Conservation (phyloP, 1,284 basidiomycete genomes). For the Termitomyces sp. region DNA sequence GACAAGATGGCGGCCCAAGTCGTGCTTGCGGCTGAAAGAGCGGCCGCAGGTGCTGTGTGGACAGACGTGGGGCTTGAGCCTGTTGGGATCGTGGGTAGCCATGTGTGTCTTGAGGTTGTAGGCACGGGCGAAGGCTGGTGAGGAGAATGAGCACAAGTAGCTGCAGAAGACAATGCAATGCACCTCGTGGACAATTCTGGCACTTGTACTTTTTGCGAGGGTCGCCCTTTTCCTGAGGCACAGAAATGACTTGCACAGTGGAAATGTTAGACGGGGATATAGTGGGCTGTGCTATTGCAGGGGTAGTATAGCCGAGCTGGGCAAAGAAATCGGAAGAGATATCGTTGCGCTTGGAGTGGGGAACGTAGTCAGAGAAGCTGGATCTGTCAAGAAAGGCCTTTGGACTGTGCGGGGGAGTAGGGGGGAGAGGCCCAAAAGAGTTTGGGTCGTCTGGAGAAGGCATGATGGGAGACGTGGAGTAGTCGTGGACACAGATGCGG, state of each 20-base stretch:
- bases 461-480: conserved; percentile 23
- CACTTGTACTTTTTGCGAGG: conserved; percentile 75
- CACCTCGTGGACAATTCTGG: conserved; percentile 65
- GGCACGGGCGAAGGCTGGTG: conserved; percentile 77
- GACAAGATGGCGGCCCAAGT: conserved; percentile 79
- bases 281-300: conserved; percentile 29
- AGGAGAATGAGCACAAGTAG: neutral
- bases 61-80: conserved; percentile 81
- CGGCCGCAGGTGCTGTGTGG: conserved; percentile 77
- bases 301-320: conserved; percentile 32
- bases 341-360: conserved; percentile 33
- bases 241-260: conserved; percentile 38
- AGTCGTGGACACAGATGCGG: conserved; percentile 53
- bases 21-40: conserved; percentile 87
- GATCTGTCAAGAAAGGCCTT: conserved; percentile 35
- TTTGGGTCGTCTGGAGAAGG: conserved; percentile 35
- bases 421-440: conserved; percentile 53
- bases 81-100: conserved; percentile 84
- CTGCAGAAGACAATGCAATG: conserved; percentile 16
- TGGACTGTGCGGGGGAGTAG: conserved; percentile 54
- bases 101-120: conserved; percentile 90
- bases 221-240: conserved; percentile 44
- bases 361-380: conserved; percentile 61
- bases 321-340: conserved; percentile 54
- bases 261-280: conserved; percentile 56